Base-by-base conservation (phyloP, 164 flowering plant genomes). In the Saururus chinensis region DNA sequence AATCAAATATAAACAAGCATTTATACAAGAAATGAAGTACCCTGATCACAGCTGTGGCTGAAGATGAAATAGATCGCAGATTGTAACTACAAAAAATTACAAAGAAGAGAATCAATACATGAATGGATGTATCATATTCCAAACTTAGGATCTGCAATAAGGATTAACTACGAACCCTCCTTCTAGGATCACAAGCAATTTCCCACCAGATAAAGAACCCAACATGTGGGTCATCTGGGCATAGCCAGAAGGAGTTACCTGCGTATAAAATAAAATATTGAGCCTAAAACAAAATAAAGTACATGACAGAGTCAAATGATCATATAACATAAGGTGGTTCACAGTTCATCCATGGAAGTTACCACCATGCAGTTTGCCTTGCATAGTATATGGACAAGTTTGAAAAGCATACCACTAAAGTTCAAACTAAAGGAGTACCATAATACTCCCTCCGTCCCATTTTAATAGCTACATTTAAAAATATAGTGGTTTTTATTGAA, bases 181-280 rank as follows among this genome's bases (percentile, higher is more conserved):
- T 81, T 93, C 99, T 57, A 93, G 96, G 65, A 93, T 78, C 57
- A 90, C 95, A 67, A 93, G 97, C 79, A 93, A 68, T 67, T 84
- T 93, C 64, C 99, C 96, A 60, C 79, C 76, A 49, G 88, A 82
- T 6, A 93, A 73, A 56, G 67, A 61, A 51, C 52, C 77, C 76
- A 91, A 70, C 89, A 90, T 81, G 21, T 82, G 71, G 51, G 99
- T 82, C 99, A 93, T 90, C 62, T 73, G 77, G 53, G 95, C 96
- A 84, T 76, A 93, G 55, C 96, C 97, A 58, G 82, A 68, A 57
- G 99, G 99, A 60, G 99, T 93, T 20, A 93, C 96, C 99, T 93
- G 66, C 62, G 45, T 40, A 55, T 40, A 52, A 48, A 3, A 35
- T 4, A 53, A 1, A 45, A 45, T 12, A 45, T 45, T 17, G 11